These are phyloP conservation scores for Talaromyces islandicus DNA, from an alignment of 2,329 filamentous ascomycete genomes.

Conservation along the genomic window DNA sequence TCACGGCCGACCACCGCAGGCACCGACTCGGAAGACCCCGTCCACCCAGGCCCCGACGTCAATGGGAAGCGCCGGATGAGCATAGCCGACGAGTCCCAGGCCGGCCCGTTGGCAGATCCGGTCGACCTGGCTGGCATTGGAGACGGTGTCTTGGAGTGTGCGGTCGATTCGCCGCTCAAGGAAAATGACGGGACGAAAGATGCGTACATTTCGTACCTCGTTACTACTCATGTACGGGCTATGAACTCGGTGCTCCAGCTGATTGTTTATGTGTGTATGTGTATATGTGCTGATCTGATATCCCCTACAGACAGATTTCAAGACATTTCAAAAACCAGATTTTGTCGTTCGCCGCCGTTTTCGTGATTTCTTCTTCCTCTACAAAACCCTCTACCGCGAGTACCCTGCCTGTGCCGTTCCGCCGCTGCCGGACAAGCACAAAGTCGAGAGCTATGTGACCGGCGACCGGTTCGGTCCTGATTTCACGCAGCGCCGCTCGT, in stretches of 20 bases:
- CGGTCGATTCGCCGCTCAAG: constrained; percentile 77
- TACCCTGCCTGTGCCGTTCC: constrained; percentile 90
- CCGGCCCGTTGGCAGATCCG: constrained; percentile 45
- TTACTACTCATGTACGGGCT: constrained; percentile 72
- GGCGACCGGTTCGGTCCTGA: constrained; percentile 92
- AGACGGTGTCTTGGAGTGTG: constrained; percentile 74
- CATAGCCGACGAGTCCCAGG: constrained; percentile 42
- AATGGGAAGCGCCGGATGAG: constrained; percentile 46
- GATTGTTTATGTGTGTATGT: not conserved
- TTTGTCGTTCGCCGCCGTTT: constrained; percentile 83
- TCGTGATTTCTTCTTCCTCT: constrained; percentile 96
- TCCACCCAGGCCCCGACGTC: constrained; percentile 30
- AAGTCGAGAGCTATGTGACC: constrained; percentile 89
- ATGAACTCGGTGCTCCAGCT: constrained; percentile 10
- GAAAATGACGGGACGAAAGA: constrained; percentile 97
- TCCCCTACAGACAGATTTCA: constrained; percentile 71
- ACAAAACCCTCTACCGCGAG: constrained; percentile 79
- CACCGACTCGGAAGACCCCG: constrained; percentile 34
- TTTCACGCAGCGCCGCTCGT: constrained; percentile 81
- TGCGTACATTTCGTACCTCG: constrained; percentile 90
- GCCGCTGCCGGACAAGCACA: constrained; percentile 94
- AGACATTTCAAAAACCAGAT: constrained; percentile 77
- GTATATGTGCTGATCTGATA: not conserved
- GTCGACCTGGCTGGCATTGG: constrained; percentile 60
- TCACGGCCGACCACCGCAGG: constrained; percentile 36